Evolutionary conservation across 257 asterid species (phyloP).

Genomic region (Nicotiana noctiflora): DNA sequence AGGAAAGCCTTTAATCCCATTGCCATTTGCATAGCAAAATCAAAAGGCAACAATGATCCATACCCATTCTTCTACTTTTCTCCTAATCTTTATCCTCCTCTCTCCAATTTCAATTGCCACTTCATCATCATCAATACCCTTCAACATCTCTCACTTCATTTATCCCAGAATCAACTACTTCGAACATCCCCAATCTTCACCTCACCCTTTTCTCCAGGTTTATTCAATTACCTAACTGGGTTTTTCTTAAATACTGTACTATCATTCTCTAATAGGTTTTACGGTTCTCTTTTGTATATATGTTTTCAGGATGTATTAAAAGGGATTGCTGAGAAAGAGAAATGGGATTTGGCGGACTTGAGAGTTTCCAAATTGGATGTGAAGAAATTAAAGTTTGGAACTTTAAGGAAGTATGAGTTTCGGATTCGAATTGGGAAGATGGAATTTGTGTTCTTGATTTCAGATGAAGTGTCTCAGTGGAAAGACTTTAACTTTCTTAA

Average conservation of each 20-base stretch:
- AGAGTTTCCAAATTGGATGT: constrained; percentile 49
- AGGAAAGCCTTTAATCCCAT: neutral
- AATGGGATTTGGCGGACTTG: constrained; percentile 54
- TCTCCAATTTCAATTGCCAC: constrained; percentile 25
- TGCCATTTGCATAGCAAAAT: neutral
- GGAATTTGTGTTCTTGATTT: constrained; percentile 42
- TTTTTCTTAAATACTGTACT: neutral
- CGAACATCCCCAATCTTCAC: constrained; percentile 22
- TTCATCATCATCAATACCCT: constrained; percentile 34
- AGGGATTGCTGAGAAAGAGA: constrained; percentile 47
- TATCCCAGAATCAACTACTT: constrained; percentile 35
- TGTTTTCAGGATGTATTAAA: constrained; percentile 42
- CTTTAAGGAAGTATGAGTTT: constrained; percentile 37
- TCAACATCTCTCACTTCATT: constrained; percentile 43
- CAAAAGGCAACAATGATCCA: constrained; percentile 17
- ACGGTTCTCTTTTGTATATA: neutral
- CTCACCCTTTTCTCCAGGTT: constrained; percentile 17
- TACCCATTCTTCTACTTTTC: constrained; percentile 7
- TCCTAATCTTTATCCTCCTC: constrained; percentile 8
- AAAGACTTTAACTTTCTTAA: constrained; percentile 26
- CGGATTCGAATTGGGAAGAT: constrained; percentile 43
- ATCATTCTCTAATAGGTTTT: neutral
- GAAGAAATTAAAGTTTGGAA: constrained; percentile 36
- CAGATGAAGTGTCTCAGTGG: constrained; percentile 53
- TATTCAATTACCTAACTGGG: neutral